These are phyloP conservation scores for Fusarium pseudocircinatum DNA, from an alignment of 2,329 filamentous ascomycete genomes.

Conservation along the genomic window DNA sequence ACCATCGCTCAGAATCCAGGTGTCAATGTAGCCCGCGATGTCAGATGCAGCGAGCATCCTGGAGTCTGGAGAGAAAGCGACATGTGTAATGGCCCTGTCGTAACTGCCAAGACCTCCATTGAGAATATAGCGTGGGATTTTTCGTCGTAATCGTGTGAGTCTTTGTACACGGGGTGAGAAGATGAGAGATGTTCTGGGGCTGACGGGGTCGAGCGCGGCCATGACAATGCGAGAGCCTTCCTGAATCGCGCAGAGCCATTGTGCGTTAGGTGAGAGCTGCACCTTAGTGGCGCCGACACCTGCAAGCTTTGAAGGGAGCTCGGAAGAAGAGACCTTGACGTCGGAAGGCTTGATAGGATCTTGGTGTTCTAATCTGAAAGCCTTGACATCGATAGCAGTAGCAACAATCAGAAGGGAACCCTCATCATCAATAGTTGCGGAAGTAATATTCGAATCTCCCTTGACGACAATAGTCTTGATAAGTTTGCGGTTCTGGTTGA, in stretches of 20 bases:
- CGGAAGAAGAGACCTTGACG: slow-evolving; percentile 76
- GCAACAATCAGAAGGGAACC: slow-evolving; percentile 81
- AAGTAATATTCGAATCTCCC: slow-evolving; percentile 85
- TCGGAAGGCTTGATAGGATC: slow-evolving; percentile 62
- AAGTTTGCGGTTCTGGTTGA: slow-evolving; percentile 68
- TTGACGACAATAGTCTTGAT: slow-evolving; percentile 74
- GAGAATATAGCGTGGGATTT: slow-evolving; percentile 63
- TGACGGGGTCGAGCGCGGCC: slow-evolving; percentile 42
- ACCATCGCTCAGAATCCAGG: slow-evolving; percentile 73
- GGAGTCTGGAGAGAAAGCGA: slow-evolving; percentile 83
- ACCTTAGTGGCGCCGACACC: slow-evolving; percentile 74
- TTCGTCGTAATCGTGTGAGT: slow-evolving; percentile 62
- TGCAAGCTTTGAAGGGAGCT: slow-evolving; percentile 66
- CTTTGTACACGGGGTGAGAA: slow-evolving; percentile 54
- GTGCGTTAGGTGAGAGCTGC: slow-evolving; percentile 73
- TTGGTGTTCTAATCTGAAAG: slow-evolving; percentile 73
- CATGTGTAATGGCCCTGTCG: slow-evolving; percentile 76
- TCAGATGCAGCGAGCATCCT: slow-evolving; percentile 82
- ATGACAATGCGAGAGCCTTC: slow-evolving; percentile 68
- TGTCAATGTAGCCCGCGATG: slow-evolving; percentile 85
- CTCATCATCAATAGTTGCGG: slow-evolving; percentile 74
- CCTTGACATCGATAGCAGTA: slow-evolving; percentile 77
- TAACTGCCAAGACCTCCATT: slow-evolving; percentile 79
- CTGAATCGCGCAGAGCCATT: slow-evolving; percentile 74
- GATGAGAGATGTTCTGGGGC: slow-evolving; percentile 30